phyloP scores from a whole-genome alignment of 1,284 basidiomycete species.

The Mrakiaceae sp. region DNA sequence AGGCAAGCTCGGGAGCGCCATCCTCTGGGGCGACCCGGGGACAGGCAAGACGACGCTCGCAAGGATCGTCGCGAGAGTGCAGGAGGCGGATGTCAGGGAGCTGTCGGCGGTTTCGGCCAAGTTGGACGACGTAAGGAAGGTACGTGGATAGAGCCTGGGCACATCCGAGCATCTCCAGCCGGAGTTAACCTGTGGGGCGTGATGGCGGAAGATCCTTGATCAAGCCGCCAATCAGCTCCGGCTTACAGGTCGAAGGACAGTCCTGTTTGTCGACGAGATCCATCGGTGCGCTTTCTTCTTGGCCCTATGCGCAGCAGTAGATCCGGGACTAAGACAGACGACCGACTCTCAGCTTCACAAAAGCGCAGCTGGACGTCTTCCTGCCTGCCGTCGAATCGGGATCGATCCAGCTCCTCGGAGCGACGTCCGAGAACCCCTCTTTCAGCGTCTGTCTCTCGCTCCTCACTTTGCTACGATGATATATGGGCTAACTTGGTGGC shows the following conservation, averaged over 20 bases:
- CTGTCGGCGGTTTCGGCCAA: slow-evolving; percentile 48
- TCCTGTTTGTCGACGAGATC: slow-evolving; percentile 76
- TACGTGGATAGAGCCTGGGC: slow-evolving; percentile 14
- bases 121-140: background rate
- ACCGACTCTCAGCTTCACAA: slow-evolving; percentile 43
- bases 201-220: slow-evolving; percentile 59
- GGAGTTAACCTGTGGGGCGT: slow-evolving; percentile 48
- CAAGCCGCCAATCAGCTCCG: slow-evolving; percentile 61
- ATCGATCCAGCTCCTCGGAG: slow-evolving; percentile 68
- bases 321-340: slow-evolving; percentile 16
- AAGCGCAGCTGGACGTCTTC: slow-evolving; percentile 77
- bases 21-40: slow-evolving; percentile 61
- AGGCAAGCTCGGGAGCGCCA: slow-evolving; percentile 4
- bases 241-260: slow-evolving; percentile 57
- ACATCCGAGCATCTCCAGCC: slow-evolving; percentile 30
- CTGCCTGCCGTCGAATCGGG: slow-evolving; percentile 70
- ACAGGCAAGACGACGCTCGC: slow-evolving; percentile 69
- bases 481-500: background rate
- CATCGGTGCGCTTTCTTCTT: slow-evolving; percentile 46
- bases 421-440: slow-evolving; percentile 86
- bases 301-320: background rate
- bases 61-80: slow-evolving; percentile 50
- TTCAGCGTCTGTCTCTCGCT: slow-evolving; percentile 44
- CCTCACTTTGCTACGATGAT: background rate
- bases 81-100: slow-evolving; percentile 56